These are phyloP conservation scores for Aegilops tauschii DNA, from an alignment of 176 grass and related monocot species.

Conservation along the genomic window DNA sequence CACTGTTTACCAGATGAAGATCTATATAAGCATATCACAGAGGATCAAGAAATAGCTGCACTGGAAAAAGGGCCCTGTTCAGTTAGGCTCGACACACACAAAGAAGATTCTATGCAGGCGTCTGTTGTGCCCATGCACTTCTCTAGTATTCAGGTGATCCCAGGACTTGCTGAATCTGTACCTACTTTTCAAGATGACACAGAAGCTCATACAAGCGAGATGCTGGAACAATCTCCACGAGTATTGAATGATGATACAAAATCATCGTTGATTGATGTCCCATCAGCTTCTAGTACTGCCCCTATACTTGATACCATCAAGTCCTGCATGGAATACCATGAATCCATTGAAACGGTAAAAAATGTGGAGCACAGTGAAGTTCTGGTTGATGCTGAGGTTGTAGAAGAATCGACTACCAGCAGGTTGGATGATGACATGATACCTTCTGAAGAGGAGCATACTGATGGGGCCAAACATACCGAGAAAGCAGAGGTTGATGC, in stretches of 20 bases:
- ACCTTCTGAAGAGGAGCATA: constrained; percentile 18
- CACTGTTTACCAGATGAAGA: constrained; percentile 29
- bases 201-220: constrained; percentile 12
- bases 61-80: constrained; percentile 42
- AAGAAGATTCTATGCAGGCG: constrained; percentile 24
- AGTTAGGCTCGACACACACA: constrained; percentile 26
- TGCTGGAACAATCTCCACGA: not conserved
- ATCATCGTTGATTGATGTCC: not conserved
- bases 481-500: constrained; percentile 27
- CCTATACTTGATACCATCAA: not conserved
- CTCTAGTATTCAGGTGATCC: constrained; percentile 31
- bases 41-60: constrained; percentile 9
- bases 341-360: constrained; percentile 25
- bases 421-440: constrained; percentile 26
- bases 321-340: constrained; percentile 8
- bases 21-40: constrained; percentile 23
- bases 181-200: constrained; percentile 17
- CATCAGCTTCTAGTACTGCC: not conserved
- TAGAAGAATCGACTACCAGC: constrained; percentile 26
- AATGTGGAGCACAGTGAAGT: constrained; percentile 24
- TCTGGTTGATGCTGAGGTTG: constrained; percentile 39
- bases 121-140: constrained; percentile 12
- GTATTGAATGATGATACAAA: constrained; percentile 20
- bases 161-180: constrained; percentile 5
- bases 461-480: constrained; percentile 10